phyloP scores from a whole-genome alignment of 139 green algal species.

The Auxenochlorella protothecoides region DNA sequence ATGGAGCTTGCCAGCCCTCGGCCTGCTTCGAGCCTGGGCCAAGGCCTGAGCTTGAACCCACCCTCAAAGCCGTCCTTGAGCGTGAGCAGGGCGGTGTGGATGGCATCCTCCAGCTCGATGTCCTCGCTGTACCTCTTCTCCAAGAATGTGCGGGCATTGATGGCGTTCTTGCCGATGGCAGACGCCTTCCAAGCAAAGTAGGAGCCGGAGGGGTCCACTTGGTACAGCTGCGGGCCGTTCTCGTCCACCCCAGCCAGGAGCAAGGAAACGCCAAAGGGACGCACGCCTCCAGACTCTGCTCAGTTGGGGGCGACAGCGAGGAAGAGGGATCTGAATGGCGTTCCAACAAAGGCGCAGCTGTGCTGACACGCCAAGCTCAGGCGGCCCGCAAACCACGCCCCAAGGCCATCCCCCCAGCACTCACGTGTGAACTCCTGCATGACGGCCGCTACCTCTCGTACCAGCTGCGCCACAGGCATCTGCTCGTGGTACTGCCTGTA shows the following conservation, averaged over 20 bases:
- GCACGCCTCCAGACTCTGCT: conserved; percentile 87
- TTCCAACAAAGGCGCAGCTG: no score
- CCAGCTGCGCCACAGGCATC: conserved; percentile 94
- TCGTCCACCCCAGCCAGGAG: conserved; percentile 92
- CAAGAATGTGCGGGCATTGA: conserved; percentile 88
- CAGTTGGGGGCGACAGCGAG: background rate
- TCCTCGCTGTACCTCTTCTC: conserved; percentile 95
- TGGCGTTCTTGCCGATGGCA: conserved; percentile 99
- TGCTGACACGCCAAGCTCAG: background rate
- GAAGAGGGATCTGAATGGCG: conserved; percentile 2
- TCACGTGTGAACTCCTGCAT: conserved; percentile 99
- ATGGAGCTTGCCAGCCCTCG: no score
- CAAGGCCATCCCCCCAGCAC: conserved; percentile 2
- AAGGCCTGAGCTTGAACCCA: background rate
- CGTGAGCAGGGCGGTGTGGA: conserved; percentile 96
- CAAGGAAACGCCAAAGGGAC: conserved; percentile 95
- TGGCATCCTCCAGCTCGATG: conserved; percentile 95
- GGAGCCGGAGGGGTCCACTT: conserved; percentile 91
- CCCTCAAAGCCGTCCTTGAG: conserved; percentile 98
- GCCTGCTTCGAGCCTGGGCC: no score
- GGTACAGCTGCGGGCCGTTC: conserved; percentile 95
- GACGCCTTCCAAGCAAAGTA: conserved; percentile 98
- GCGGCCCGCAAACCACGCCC: background rate
- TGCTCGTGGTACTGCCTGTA: conserved; percentile 88
- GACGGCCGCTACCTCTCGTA: conserved; percentile 89